Evolutionary conservation across 305 asterid species (phyloP).

Genomic region (Solanum aculeatissimum): DNA sequence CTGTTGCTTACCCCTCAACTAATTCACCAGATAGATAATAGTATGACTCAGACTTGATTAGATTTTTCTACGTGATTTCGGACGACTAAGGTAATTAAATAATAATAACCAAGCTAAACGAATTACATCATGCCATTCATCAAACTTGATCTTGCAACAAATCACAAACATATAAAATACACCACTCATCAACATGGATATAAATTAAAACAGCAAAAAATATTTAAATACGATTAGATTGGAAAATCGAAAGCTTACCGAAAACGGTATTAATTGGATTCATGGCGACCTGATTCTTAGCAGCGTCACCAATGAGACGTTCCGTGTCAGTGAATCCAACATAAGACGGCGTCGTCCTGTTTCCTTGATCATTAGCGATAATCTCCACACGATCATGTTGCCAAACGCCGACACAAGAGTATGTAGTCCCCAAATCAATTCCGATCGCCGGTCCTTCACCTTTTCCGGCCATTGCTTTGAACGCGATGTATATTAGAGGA

Average conservation of each 20-base stretch:
- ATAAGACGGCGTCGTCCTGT: conserved; percentile 27
- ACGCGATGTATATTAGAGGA: no score
- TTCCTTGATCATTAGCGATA: conserved; percentile 25
- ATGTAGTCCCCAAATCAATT: conserved; percentile 25
- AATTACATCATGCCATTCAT: not conserved
- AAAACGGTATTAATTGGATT: conserved; percentile 25
- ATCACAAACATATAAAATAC: not conserved
- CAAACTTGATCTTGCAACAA: not conserved
- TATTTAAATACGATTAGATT: not conserved
- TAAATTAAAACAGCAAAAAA: not conserved
- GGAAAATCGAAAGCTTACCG: not conserved
- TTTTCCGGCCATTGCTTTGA: conserved; percentile 16
- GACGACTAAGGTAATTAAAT: not conserved
- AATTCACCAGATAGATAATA: not conserved
- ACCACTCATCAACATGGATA: not conserved
- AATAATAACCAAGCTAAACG: not conserved
- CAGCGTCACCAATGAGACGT: conserved; percentile 30
- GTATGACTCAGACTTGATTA: not conserved
- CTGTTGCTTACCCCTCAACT: not conserved
- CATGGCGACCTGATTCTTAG: conserved; percentile 32
- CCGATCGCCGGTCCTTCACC: conserved; percentile 31
- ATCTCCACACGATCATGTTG: conserved; percentile 27
- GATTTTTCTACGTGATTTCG: not conserved
- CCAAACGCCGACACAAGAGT: conserved; percentile 27
- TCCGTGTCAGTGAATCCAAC: conserved; percentile 23